A percentile compares a stretch with the other conserved stretches of the same genome.
Evolutionary conservation across 495 filamentous ascomycete species (phyloP).

Genomic region (Talaromyces ruber): DNA sequence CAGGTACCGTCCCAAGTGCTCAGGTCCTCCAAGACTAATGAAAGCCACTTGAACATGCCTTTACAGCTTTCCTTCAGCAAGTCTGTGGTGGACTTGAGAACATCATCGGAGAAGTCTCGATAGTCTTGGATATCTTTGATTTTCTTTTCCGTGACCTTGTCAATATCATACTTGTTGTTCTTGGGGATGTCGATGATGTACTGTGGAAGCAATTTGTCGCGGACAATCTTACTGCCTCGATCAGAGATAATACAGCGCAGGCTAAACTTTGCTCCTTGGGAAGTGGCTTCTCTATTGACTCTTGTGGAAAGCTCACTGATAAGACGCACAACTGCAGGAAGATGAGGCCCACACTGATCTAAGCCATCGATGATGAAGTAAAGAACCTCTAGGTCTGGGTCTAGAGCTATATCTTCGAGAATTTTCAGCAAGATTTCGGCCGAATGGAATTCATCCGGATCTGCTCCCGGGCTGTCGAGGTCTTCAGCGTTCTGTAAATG

Average conservation of each 20-base stretch:
- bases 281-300: background rate
- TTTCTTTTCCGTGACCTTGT: background rate
- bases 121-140: slow-evolving; percentile 1
- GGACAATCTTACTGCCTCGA: slow-evolving; percentile 1
- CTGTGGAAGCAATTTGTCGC: slow-evolving; percentile 1
- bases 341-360: slow-evolving; percentile 3
- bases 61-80: background rate
- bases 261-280: background rate
- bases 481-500: slow-evolving; percentile 1
- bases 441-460: slow-evolving; percentile 4
- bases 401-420: background rate
- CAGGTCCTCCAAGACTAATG: slow-evolving; percentile 1
- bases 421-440: background rate
- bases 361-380: slow-evolving; percentile 6
- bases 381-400: slow-evolving; percentile 1
- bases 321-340: background rate
- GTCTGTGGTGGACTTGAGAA: background rate
- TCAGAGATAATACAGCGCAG: slow-evolving; percentile 2
- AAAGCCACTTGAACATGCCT: slow-evolving; percentile 6
- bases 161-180: slow-evolving; percentile 3
- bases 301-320: background rate
- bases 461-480: background rate
- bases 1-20: slow-evolving; percentile 3
- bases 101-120: background rate
- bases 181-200: background rate